Base-by-base conservation (phyloP, 306 rosid species). In the Fagus crenata region DNA sequence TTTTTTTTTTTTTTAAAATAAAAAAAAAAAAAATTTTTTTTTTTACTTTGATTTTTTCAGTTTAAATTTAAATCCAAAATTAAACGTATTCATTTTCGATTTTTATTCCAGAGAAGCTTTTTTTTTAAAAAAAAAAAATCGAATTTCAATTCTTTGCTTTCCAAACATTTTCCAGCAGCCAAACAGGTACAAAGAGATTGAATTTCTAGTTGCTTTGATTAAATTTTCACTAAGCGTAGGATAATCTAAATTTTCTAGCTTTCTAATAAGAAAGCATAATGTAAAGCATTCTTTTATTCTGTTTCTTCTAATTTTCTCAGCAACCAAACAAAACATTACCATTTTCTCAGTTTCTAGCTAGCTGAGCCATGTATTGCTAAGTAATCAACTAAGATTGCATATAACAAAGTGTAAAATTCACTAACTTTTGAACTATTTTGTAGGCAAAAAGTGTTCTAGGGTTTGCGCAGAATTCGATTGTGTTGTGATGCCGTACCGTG, bases 401-500 rank as follows among this genome's bases (percentile, higher is more conserved):
- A 35, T 7, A 35, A 60, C 2, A 43, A 41, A 72, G 6, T 3
- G 55, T 18, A 15, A 46, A 72, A 7, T 58, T 4, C 35, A 4
- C 12, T 31, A 4, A 18, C 2, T 82, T 4, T 37, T 42, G 5
- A 67, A 3, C 49, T 71, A 1, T 37, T 54, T n/a, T 51, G 46
- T 68, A 67, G 83, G 70, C 2, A 41, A 71, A 46, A n/a, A 35
- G 73, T 14, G 31, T 37, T 37, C 32, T 53, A 69, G 70, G 75
- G 49, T 46, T 70, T 28, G 35, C 49, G 51, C 35, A 70, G 36
- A 7, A 72, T 22, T 28, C 53, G 4, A 37, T 67, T n/a, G 51
- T 22, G 75, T 59, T 64, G 81, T 55, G 77, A 95, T 95, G 98
- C 97, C 97, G 61, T 82, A 90, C 87, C 84, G 69, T 0, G 97